phyloP scores from a whole-genome alignment of 306 rosid genomes.

The Herpetospermum pedunculosum region DNA sequence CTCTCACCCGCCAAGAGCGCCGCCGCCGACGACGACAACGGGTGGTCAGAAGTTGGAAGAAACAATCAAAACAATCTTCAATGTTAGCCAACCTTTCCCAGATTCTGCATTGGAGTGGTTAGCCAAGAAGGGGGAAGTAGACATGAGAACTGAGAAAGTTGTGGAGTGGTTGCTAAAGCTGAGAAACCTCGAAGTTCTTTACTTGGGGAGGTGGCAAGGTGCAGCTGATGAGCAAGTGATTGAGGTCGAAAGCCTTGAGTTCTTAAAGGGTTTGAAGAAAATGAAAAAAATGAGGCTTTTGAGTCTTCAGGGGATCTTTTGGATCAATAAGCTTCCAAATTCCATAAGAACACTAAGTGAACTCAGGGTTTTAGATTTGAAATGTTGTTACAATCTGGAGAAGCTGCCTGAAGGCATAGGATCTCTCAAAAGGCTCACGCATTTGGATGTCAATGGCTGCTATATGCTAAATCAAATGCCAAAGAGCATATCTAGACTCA shows the following conservation, averaged over 20 bases:
- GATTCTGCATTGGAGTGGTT: conserved; percentile 7
- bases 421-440: conserved; percentile 11
- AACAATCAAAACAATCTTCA: conserved; percentile 14
- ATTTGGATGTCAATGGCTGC: conserved; percentile 23
- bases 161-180: conserved; percentile 15
- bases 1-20: not conserved
- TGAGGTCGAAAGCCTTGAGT: conserved; percentile 5
- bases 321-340: conserved; percentile 16
- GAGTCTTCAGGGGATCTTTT: conserved; percentile 20
- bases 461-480: conserved; percentile 21
- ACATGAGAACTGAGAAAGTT: not conserved
- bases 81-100: conserved; percentile 17
- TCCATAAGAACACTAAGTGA: conserved; percentile 1
- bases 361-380: conserved; percentile 14
- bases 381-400: conserved; percentile 21
- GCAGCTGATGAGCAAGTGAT: conserved; percentile 4
- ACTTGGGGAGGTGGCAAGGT: conserved; percentile 23
- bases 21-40: not conserved
- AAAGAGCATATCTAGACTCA: not conserved
- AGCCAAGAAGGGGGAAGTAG: not conserved
- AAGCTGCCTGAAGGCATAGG: conserved; percentile 9
- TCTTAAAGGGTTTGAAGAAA: conserved; percentile 2
- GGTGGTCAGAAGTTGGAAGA: not conserved
- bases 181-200: conserved; percentile 15
- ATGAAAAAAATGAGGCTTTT: conserved; percentile 9